Evolutionary conservation across 2,329 filamentous ascomycete species (phyloP), one percentile per base, ranked within the genome.

Genomic region (Aspergillus melleus): DNA sequence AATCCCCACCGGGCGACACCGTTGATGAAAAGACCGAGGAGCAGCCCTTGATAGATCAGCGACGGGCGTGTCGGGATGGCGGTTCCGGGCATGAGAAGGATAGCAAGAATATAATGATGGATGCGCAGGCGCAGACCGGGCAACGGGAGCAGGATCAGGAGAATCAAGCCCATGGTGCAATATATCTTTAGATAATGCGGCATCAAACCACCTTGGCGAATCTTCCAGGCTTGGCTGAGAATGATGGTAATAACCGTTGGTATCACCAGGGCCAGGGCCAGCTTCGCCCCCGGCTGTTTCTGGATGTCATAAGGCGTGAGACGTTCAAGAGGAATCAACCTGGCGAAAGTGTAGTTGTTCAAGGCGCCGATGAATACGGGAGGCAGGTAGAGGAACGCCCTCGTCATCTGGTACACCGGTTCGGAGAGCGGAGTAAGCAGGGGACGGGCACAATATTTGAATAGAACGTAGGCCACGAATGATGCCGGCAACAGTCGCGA

Each of bases 1-100:
- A 96, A 99, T 0, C 93, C 93, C 95, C 95, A 98, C 49, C 94
- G 85, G 4, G 93, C 94, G 61, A 96, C 87, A 55, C 95, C 94
- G 72, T 97, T 97, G 77, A 97, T 88, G 75, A 97, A 98, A 0
- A 98, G 83, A 0, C 95, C 95, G 8, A 98, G 80, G 0, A 99
- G 81, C 1, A 99, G 80, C 11, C 95, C 95, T 74, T 98, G 94
- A 70, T 95, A 98, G 2, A 96, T 75, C 9, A 98, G 81, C 0
- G 88, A 89, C 0, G 91, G 90, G 0, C 95, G 86, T 6, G 91
- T 98, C 66, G 96, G 93, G 75, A 98, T 87, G 55, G 87, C 88
- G 0, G 95, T 98, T 0, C 93, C 95, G 0, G 93, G 92, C 5
- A 98, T 84, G 0, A 99, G 84, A 0, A 98, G 81, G 14, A 99